phyloP scores from a whole-genome alignment of 331 rosid species.

The Phaseolus coccineus region DNA sequence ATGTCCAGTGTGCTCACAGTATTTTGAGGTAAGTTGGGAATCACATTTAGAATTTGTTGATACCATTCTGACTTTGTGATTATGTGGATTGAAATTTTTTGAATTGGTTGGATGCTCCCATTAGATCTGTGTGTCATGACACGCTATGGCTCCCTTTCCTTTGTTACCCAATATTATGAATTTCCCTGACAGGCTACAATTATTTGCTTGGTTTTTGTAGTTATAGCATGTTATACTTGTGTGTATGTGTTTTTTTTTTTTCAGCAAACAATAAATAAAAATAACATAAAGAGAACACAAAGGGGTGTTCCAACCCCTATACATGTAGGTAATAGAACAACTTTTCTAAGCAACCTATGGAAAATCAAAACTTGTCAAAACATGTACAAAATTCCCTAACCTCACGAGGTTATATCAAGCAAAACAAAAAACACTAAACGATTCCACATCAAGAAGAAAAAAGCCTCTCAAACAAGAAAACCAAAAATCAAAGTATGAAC shows the following conservation, averaged over 20 bases:
- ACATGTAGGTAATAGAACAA: too few relatives aligned
- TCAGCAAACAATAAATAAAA: neutral
- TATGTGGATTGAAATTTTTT: slow-evolving; percentile 24
- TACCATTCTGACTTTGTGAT: neutral
- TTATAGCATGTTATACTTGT: slow-evolving; percentile 1
- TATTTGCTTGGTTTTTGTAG: slow-evolving; percentile 12
- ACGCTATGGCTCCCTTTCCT: slow-evolving; percentile 28
- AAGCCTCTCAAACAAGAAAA: too few relatives aligned
- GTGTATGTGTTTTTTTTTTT: neutral
- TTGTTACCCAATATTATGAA: slow-evolving; percentile 27
- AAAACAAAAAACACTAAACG: too few relatives aligned
- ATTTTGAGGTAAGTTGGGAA: slow-evolving; percentile 68
- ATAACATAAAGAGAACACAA: too few relatives aligned
- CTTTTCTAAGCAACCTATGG: too few relatives aligned
- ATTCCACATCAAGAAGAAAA: too few relatives aligned
- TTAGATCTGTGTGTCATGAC: slow-evolving; percentile 25
- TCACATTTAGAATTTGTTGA: slow-evolving; percentile 26
- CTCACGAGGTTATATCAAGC: too few relatives aligned
- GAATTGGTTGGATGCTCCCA: slow-evolving; percentile 16
- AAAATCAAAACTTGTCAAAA: too few relatives aligned
- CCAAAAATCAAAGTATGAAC: too few relatives aligned
- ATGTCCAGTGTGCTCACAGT: slow-evolving; percentile 89
- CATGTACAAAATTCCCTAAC: too few relatives aligned
- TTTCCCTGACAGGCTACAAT: neutral
- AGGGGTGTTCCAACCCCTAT: too few relatives aligned